These are phyloP conservation scores for Coniella vitis DNA, from an alignment of 2,329 filamentous ascomycete genomes.

Conservation along the genomic window DNA sequence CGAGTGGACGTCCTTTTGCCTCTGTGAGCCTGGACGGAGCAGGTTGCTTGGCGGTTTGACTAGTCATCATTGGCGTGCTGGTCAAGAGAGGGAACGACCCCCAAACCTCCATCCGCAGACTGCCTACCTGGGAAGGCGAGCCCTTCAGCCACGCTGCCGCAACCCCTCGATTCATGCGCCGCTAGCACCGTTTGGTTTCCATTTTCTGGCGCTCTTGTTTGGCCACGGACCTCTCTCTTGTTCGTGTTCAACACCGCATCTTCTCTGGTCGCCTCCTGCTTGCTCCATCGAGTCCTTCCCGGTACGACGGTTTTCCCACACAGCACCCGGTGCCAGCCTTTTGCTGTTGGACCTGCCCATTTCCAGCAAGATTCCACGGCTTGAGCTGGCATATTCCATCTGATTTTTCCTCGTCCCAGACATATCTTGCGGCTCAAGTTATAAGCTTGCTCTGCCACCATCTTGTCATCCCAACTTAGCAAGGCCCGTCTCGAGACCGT, in stretches of 20 bases:
- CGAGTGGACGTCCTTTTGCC: no score
- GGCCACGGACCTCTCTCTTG: constrained; percentile 15
- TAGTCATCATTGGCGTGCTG: constrained; percentile 16
- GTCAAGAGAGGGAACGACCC: constrained; percentile 18
- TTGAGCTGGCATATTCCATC: not conserved
- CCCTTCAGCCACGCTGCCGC: constrained; percentile 26
- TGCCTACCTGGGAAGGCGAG: constrained; percentile 23
- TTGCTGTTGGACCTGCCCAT: no score
- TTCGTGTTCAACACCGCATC: constrained; percentile 11
- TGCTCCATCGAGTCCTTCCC: not conserved
- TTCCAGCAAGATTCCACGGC: no score
- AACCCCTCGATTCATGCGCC: constrained; percentile 25
- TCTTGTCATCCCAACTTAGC: constrained; percentile 5
- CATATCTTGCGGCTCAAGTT: no score
- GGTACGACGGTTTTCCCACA: not conserved
- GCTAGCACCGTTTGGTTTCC: constrained; percentile 24
- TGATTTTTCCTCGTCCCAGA: not conserved
- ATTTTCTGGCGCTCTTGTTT: constrained; percentile 14
- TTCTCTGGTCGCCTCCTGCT: not conserved
- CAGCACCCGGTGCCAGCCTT: not conserved
- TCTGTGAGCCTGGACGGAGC: no score
- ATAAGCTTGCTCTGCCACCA: not conserved
- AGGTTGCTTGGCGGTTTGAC: constrained; percentile 13
- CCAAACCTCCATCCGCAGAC: constrained; percentile 18
- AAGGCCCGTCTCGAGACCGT: constrained; percentile 7